Base-by-base conservation (phyloP, 805 yeast genomes). In the Millerozyma miso region DNA sequence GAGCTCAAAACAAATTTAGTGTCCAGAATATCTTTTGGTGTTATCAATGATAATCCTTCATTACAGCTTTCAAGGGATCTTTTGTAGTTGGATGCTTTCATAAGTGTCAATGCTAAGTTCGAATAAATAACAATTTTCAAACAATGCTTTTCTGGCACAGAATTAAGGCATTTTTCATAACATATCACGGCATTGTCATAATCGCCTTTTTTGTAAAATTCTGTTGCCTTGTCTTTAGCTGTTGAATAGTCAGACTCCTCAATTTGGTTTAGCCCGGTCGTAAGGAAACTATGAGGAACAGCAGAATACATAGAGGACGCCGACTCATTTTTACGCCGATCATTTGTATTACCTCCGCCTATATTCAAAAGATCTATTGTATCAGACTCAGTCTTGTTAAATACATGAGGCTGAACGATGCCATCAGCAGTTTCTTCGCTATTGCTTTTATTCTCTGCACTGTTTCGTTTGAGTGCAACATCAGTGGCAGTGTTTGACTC, bases 161-260 rank as follows among this genome's bases (percentile, higher is more conserved):
- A 55, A 12, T 52, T 45, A 19, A 73, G 53, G 38, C 79, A 67
- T 33, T 74, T 67, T 26, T 77, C 71, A 57, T 86, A 93, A 41
- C 73, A 71, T 20, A 66, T 73, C 12, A 79, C 67, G 0, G 99
- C 90, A 3, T 67, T 56, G 3, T 80, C 60, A 58, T 84, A 93
- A 59, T 93, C 91, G 15, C 99, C 99, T n/a, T 79, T 74, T 43
- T 79, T 77, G 67, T 81, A 93, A 1, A 80, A 73, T 14, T 72
- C 73, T 4, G 79, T 66, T 4, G 89, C 99, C 19, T 71, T 71
- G 5, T 61, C 63, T 46, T 80, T 79, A 20, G 71, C 67, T 18
- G 73, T 74, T 5, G 69, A 67, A 67, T 81, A 51, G 65, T 67
- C 64, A 33, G 65, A 64, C 50, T 65, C 67, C 31, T 63, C 62